Evolutionary conservation across 2,329 filamentous ascomycete genomes (phyloP), one percentile per base, ranked within the genome.

Genomic region (Aspergillus sp.): DNA sequence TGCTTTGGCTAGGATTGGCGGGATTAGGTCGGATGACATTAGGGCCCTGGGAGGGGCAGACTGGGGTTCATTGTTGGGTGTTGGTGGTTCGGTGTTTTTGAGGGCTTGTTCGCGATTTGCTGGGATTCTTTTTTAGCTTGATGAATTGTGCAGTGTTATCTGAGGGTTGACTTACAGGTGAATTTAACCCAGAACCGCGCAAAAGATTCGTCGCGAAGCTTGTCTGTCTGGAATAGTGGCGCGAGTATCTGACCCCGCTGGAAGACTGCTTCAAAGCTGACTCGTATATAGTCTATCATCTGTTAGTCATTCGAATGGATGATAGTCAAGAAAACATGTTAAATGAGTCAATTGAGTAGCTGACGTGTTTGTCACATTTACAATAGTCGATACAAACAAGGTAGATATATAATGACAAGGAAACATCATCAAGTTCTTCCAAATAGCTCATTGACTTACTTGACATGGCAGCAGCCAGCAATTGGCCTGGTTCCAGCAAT

Each of bases 181-280:
- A 65, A 64, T 11, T 61, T 58, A 33, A 69, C 52, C 68, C 68
- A 71, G 51, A 70, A 70, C 12, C 54, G 57, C 11, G 63, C 61
- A 49, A 71, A 71, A 6, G 65, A 60, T 46, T 70, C 65, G 39
- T 68, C 65, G 13, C 66, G 60, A 6, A 71, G 53, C 48, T 56
- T 51, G 7, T 43, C 40, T 3, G 59, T 49, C 9, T 61, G 57
- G 2, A 62, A 47, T 12, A 69, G 42, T 1, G 64, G 65, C 2
- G 64, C 60, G n/a, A 68, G 54, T 13, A 65, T 29, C 39, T 67
- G 54, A 11, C 66, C 66, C 2, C 54, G 52, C 19, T 51, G 43
- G 27, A 69, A 62, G 8, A 68, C 48, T 1, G 59, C 57, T 42
- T 67, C 65, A 8, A 58, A 28, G 13, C 62, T 57, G 30, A 64